These are phyloP conservation scores for Helotiales sp. DNA, from an alignment of 2,329 filamentous ascomycete genomes.

Conservation along the genomic window DNA sequence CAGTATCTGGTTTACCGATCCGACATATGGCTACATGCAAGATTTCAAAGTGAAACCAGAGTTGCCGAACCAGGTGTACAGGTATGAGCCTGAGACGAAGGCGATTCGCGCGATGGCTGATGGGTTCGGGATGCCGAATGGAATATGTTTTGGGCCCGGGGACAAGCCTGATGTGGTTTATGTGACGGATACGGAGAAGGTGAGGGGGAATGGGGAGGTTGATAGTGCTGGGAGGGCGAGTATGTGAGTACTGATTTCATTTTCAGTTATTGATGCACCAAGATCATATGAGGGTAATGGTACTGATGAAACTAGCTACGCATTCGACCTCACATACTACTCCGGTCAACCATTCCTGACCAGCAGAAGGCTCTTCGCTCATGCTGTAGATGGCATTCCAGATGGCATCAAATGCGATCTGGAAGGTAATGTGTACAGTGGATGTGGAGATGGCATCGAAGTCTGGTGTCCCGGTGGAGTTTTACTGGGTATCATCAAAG, in stretches of 20 bases:
- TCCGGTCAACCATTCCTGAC: constrained; percentile 30
- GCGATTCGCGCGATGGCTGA: constrained; percentile 62
- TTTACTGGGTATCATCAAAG: constrained; percentile 55
- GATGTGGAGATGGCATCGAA: constrained; percentile 59
- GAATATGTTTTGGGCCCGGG: constrained; percentile 60
- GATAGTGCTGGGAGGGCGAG: constrained; percentile 23
- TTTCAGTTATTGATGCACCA: too few species aligned
- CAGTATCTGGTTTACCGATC: constrained; percentile 70
- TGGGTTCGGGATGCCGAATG: constrained; percentile 60
- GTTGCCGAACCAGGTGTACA: constrained; percentile 63
- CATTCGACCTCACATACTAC: constrained; percentile 30
- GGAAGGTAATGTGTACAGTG: constrained; percentile 60
- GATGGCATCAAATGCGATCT: constrained; percentile 63
- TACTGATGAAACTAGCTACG: constrained; percentile 28
- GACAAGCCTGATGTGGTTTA: constrained; percentile 53
- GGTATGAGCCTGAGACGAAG: constrained; percentile 55
- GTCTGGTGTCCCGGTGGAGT: constrained; percentile 56
- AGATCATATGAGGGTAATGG: too few species aligned
- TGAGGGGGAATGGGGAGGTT: constrained; percentile 33
- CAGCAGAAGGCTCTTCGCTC: constrained; percentile 56
- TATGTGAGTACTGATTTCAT: constrained; percentile 20
- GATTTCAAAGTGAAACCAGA: constrained; percentile 59
- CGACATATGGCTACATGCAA: constrained; percentile 63
- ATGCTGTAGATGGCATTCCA: constrained; percentile 56
- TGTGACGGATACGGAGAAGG: constrained; percentile 59